These are phyloP conservation scores for Colletotrichum abscissum DNA, from an alignment of 2,329 filamentous ascomycete species.

Conservation along the genomic window DNA sequence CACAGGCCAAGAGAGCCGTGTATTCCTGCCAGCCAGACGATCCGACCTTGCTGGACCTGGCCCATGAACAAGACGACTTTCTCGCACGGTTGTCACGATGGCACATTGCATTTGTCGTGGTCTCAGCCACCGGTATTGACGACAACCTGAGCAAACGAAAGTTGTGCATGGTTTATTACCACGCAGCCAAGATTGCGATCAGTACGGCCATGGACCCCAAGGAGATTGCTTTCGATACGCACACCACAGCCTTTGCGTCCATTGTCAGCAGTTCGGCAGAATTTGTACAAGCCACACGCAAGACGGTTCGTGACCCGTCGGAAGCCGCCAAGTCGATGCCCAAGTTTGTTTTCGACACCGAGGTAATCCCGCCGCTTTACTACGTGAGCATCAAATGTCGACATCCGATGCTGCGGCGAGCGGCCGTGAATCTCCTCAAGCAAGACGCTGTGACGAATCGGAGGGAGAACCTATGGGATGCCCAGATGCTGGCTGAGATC, in stretches of 20 bases:
- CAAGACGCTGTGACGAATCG: conserved; percentile 45
- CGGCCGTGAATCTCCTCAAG: conserved; percentile 50
- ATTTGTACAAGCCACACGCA: conserved; percentile 22
- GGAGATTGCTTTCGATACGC: conserved; percentile 49
- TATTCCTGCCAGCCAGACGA: conserved; percentile 42
- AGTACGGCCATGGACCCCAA: conserved; percentile 42
- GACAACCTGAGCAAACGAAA: conserved; percentile 34
- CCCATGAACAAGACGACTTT: conserved; percentile 46
- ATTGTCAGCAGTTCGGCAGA: conserved; percentile 47
- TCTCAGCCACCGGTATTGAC: conserved; percentile 42
- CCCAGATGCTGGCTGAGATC: conserved; percentile 45
- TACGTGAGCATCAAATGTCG: conserved; percentile 53
- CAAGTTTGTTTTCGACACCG: conserved; percentile 55
- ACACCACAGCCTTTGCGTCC: conserved; percentile 48
- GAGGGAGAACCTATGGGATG: conserved; percentile 54
- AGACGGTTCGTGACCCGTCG: conserved; percentile 28
- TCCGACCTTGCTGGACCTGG: conserved; percentile 40
- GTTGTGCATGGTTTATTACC: conserved; percentile 51
- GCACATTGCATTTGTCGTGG: conserved; percentile 45
- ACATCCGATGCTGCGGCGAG: conserved; percentile 52
- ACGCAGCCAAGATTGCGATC: conserved; percentile 48
- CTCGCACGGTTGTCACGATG: conserved; percentile 43
- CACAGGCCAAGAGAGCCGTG: conserved; percentile 40
- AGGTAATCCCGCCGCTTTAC: conserved; percentile 54
- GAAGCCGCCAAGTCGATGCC: conserved; percentile 19